Base-by-base conservation (phyloP, 202 grass and related monocot species). In the Musa balbisiana region DNA sequence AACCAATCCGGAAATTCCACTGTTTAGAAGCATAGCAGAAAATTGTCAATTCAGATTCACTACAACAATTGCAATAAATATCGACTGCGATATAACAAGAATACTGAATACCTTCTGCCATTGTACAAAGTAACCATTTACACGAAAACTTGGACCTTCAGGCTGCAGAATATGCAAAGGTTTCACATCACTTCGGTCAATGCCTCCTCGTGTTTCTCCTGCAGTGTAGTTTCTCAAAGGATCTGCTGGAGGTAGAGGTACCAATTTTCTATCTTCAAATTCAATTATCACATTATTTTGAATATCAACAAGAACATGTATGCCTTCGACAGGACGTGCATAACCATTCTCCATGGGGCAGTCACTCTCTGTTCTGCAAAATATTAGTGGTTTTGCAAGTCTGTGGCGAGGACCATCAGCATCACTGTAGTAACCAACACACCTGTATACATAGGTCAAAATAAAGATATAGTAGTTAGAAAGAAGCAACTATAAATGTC, bases 1-100 rank as follows among this genome's bases (percentile, higher is more conserved):
- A 99, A 74, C 95, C 95, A 88, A 99, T 99, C 52, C 95, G 95
- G 80, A 99, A 99, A 77, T 95, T 99, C 95, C 95, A 99, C 91
- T 98, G 87, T 49, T 23, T 79, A 87, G 72, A 16, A 19, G 17
- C 52, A 79, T 70, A 73, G 49, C 56, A 24, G 9, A 23, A 76
- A 52, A n/a, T 14, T 43, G 4, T 43, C 33, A 43, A 43, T 73
- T 49, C 1, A 67, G 51, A 76, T 76, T 21, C 21, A 53, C 27
- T 71, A 24, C 27, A 71, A 24, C 54, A 8, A 24, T 2, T 23
- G 21, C 23, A 62, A 29, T 11, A 75, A 60, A 74, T 43, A 43
- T 43, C 33, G 33, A 5, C 33, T 43, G 33, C 4, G 5, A 2
- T 78, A 58, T 50, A 70, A 21, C 33, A 55, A n/a, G 76, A 50